A percentile compares a stretch with the other conserved stretches of the same genome.
phyloP scores from a whole-genome alignment of 1,284 basidiomycete species.

The Vanrija pseudolonga region DNA sequence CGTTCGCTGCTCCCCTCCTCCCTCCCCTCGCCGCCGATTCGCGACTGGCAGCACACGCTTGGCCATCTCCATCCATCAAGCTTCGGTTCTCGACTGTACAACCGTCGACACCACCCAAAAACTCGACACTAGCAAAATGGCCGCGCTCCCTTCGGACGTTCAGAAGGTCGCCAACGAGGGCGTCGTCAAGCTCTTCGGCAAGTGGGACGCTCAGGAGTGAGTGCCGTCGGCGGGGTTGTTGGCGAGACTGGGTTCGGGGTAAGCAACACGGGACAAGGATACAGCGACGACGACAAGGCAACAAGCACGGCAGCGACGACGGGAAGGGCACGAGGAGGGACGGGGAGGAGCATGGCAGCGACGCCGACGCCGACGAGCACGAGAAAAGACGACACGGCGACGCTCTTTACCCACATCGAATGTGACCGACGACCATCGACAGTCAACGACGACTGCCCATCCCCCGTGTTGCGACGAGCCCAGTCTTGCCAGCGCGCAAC shows the following conservation, averaged over 20 bases:
- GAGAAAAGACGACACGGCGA: too few relatives aligned
- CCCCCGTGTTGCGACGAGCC: not conserved
- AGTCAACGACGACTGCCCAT: not conserved
- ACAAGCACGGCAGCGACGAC: not conserved
- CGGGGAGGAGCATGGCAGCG: not conserved
- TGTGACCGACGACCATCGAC: not conserved
- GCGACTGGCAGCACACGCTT: not conserved
- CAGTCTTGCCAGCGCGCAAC: too few relatives aligned
- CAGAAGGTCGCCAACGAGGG: conserved; percentile 72
- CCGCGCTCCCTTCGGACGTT: conserved; percentile 73
- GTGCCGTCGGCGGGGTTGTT: conserved; percentile 51
- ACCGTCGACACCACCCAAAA: conserved; percentile 5
- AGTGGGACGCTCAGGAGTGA: conserved; percentile 95
- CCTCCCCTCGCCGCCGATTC: not conserved
- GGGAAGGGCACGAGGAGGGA: not conserved
- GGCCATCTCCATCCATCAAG: conserved; percentile 1
- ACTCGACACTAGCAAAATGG: conserved; percentile 34
- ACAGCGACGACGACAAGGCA: not conserved
- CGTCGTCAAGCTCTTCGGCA: conserved; percentile 85
- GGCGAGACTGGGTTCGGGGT: not conserved
- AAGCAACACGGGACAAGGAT: not conserved
- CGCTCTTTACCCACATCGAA: not conserved
- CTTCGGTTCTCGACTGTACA: conserved; percentile 1
- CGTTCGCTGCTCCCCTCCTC: not conserved
- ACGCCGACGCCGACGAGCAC: not conserved